phyloP scores from a whole-genome alignment of 78 protist genomes.

The Anaeramoeba ignava region DNA sequence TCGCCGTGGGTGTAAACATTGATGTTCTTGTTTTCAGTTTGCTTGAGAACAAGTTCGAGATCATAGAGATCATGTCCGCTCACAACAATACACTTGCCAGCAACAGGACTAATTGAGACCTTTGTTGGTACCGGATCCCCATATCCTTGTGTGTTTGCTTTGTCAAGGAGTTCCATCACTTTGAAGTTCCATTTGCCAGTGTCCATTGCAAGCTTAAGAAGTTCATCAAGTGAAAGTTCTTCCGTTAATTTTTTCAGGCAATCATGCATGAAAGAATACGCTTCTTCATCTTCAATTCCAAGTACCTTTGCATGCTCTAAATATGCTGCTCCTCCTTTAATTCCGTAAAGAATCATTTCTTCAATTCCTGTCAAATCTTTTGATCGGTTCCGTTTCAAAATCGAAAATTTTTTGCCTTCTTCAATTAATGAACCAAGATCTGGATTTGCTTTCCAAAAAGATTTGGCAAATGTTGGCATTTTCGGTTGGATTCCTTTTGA shows the following conservation, averaged over 20 bases:
- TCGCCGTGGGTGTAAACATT: conserved; percentile 80
- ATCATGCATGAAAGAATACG: not conserved
- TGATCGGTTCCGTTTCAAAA: no score
- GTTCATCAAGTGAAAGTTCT: not conserved
- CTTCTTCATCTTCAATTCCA: not conserved
- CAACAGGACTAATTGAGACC: conserved; percentile 18
- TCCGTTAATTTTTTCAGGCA: not conserved
- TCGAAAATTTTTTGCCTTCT: not conserved
- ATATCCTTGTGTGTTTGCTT: not conserved
- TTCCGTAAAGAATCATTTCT: conserved; percentile 52
- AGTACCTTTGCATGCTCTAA: not conserved
- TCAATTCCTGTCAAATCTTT: not conserved
- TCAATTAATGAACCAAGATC: not conserved
- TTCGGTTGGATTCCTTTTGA: not conserved
- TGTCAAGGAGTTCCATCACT: conserved; percentile 36
- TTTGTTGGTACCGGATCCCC: conserved; percentile 34
- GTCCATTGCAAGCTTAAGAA: conserved; percentile 10
- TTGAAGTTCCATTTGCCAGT: conserved; percentile 37
- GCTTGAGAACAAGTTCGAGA: conserved; percentile 26
- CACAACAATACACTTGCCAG: conserved; percentile 45
- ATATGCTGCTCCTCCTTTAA: conserved; percentile 44
- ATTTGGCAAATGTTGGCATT: not conserved
- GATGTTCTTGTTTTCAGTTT: conserved; percentile 40
- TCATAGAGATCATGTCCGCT: conserved; percentile 58
- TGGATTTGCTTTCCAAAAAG: no score